These are phyloP conservation scores for Phytophthora chlamydospora DNA, from an alignment of 352 stramenopile species.

Conservation along the genomic window DNA sequence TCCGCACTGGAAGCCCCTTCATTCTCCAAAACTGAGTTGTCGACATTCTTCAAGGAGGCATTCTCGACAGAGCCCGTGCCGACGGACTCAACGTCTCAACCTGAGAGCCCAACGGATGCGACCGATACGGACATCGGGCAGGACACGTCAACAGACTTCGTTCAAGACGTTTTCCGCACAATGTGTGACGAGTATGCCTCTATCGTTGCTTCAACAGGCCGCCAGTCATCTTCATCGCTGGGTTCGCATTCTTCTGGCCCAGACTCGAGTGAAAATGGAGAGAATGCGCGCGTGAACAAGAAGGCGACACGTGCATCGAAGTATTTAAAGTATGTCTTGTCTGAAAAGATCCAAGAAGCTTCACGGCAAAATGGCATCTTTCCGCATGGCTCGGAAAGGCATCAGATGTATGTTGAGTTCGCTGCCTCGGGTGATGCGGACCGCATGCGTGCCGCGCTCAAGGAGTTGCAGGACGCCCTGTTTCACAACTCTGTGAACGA, in stretches of 20 bases:
- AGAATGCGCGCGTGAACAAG: constrained; percentile 18
- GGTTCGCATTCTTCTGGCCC: constrained; percentile 15
- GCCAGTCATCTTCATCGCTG: constrained; percentile 18
- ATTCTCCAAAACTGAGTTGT: constrained; percentile 38
- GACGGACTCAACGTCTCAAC: constrained; percentile 1
- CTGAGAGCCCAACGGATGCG: constrained; percentile 13
- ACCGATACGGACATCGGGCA: constrained; percentile 5
- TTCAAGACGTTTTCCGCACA: constrained; percentile 29
- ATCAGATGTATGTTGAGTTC: constrained; percentile 57
- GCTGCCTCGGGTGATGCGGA: constrained; percentile 53
- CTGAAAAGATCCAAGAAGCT: constrained; percentile 77
- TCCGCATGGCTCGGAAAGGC: constrained; percentile 64
- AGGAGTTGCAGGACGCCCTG: constrained; percentile 64
- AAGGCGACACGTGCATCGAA: constrained; percentile 41
- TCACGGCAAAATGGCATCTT: constrained; percentile 74
- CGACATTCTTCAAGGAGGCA: constrained; percentile 43
- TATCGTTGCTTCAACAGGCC: constrained; percentile 18
- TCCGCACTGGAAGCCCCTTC: constrained; percentile 2
- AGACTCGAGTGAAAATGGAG: constrained; percentile 13
- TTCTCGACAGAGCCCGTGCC: constrained; percentile 33
- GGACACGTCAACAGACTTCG: constrained; percentile 24
- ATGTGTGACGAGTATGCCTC: constrained; percentile 39
- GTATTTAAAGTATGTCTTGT: constrained; percentile 80
- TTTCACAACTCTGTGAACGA: constrained; percentile 81
- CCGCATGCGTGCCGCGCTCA: constrained; percentile 62